These are phyloP conservation scores for Penicillium crustosum DNA, from an alignment of 2,329 filamentous ascomycete genomes.

Conservation along the genomic window DNA sequence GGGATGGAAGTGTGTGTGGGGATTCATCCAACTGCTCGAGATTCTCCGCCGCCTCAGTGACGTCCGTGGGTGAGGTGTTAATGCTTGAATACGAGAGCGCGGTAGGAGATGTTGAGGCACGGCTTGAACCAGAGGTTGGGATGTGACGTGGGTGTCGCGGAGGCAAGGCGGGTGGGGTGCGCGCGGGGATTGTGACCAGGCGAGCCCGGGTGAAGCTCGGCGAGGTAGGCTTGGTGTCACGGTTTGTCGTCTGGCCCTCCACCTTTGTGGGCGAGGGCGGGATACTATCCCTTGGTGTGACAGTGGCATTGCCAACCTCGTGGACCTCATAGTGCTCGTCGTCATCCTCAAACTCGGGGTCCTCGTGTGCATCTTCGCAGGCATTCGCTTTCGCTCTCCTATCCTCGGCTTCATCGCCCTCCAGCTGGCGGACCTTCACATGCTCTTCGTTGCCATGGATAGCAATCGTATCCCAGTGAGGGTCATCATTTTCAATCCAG, in stretches of 20 bases:
- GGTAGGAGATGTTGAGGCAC: conserved; percentile 28
- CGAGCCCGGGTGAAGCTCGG: conserved; percentile 73
- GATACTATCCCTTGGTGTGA: conserved; percentile 49
- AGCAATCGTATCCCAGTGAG: conserved; percentile 30
- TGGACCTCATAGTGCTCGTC: conserved; percentile 38
- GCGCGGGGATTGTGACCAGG: conserved; percentile 77
- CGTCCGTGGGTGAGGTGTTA: conserved; percentile 25
- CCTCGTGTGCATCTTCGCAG: conserved; percentile 15
- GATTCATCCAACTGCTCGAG: conserved; percentile 19
- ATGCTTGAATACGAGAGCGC: conserved; percentile 26
- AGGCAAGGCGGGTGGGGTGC: conserved; percentile 71
- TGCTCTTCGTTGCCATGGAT: conserved; percentile 17
- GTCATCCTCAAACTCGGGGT: conserved; percentile 18
- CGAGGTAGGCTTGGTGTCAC: conserved; percentile 61
- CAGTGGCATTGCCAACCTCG: conserved; percentile 55
- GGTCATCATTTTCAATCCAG: conserved; percentile 26
- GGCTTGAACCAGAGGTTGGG: conserved; percentile 25
- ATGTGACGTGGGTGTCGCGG: conserved; percentile 62
- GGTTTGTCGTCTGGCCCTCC: conserved; percentile 52
- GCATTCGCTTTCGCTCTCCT: conserved; percentile 12
- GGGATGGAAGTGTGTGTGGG: conserved; percentile 9
- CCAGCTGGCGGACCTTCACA: conserved; percentile 5
- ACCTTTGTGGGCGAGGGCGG: conserved; percentile 20
- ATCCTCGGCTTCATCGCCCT: conserved; percentile 13
- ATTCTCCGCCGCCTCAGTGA: conserved; percentile 19